A percentile compares a stretch with the other conserved stretches of the same genome.
Evolutionary conservation across 345 rosid genomes (phyloP).

Genomic region (Barbarea vulgaris): DNA sequence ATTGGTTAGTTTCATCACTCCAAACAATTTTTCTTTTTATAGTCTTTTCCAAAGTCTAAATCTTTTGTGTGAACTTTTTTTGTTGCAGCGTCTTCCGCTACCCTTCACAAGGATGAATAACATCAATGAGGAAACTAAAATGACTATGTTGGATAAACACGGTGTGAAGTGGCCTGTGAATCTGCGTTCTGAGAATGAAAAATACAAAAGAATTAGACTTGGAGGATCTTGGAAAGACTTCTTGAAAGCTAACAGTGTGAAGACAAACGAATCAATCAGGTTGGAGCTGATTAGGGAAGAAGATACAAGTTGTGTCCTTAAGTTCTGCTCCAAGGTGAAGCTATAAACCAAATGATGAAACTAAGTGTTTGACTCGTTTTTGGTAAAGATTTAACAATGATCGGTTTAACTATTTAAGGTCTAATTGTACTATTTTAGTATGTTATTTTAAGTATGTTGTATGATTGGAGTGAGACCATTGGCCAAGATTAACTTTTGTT

Average conservation of each 20-base stretch:
- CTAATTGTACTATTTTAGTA: neutral
- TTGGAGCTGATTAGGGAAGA: conserved; percentile 25
- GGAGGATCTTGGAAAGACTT: conserved; percentile 20
- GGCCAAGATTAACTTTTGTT: neutral
- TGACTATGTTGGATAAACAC: conserved; percentile 27
- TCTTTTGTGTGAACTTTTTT: neutral
- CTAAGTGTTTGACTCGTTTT: neutral
- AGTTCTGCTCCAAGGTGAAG: conserved; percentile 28
- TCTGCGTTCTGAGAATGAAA: neutral
- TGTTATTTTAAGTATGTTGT: neutral
- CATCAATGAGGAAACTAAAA: conserved; percentile 9
- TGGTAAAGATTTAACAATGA: neutral
- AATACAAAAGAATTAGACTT: neutral
- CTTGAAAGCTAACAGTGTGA: conserved; percentile 28
- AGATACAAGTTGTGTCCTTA: conserved; percentile 22
- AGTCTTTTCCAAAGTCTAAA: neutral
- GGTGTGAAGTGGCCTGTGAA: conserved; percentile 24
- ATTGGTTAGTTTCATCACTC: conserved; percentile 29
- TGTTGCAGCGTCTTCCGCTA: conserved; percentile 22
- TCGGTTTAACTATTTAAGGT: neutral
- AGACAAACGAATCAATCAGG: conserved; percentile 5
- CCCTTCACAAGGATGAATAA: conserved; percentile 5
- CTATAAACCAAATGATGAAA: neutral
- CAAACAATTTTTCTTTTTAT: neutral
- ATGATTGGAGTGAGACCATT: neutral